These are phyloP conservation scores for Chlamydomonas sphaeroides DNA, from an alignment of 139 green algal species.

Conservation along the genomic window DNA sequence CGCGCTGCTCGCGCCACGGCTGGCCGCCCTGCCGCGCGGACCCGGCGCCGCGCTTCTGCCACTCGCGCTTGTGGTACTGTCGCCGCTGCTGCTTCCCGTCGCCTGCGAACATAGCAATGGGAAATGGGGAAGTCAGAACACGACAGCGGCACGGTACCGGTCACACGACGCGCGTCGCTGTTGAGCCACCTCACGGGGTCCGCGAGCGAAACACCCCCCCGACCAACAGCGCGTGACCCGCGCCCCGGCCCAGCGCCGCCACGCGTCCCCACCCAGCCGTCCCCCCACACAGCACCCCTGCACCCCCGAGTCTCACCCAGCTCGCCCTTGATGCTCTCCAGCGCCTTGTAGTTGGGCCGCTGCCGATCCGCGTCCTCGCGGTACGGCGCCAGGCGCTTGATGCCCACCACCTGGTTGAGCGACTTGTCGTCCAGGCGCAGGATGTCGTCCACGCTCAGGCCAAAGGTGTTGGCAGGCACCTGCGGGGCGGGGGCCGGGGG, in stretches of 20 bases:
- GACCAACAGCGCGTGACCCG: too few species aligned
- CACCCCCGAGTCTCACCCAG: neutral
- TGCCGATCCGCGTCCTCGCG: constrained; percentile 59
- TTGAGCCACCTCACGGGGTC: too few species aligned
- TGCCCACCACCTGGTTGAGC: constrained; percentile 74
- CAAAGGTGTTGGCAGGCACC: constrained; percentile 81
- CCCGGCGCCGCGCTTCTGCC: neutral
- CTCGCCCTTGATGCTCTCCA: constrained; percentile 50
- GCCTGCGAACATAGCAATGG: too few species aligned
- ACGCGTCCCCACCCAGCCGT: too few species aligned
- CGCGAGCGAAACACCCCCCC: too few species aligned
- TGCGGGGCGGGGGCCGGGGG: too few species aligned
- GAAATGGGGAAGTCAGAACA: too few species aligned
- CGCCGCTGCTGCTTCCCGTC: neutral
- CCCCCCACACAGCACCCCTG: too few species aligned
- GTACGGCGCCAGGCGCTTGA: constrained; percentile 92
- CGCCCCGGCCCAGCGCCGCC: too few species aligned
- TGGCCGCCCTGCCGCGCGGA: neutral
- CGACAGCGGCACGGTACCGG: too few species aligned
- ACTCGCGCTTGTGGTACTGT: constrained; percentile 21
- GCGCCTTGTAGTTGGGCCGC: constrained; percentile 73
- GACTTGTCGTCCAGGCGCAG: constrained; percentile 65
- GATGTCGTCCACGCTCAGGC: constrained; percentile 84
- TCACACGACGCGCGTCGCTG: too few species aligned
- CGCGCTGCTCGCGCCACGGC: neutral